These are phyloP conservation scores for Fusarium sp. DNA, from an alignment of 2,329 filamentous ascomycete genomes.

Conservation along the genomic window DNA sequence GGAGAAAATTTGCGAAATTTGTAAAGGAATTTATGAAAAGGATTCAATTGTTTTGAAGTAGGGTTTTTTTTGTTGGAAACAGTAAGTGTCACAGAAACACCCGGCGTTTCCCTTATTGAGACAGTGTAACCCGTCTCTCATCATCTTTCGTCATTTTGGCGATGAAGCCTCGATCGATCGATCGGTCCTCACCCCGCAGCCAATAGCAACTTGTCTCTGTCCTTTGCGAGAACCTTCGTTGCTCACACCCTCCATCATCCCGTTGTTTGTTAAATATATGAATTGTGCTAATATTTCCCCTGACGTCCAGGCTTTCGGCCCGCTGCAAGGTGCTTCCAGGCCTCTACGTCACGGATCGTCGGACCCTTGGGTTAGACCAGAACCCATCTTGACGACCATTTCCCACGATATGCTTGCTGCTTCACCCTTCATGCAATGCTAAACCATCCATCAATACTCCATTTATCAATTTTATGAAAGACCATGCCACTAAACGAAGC, in stretches of 20 bases:
- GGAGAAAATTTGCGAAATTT: neutral
- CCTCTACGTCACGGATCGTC: conserved; percentile 39
- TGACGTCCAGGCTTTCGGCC: conserved; percentile 13
- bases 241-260: conserved; percentile 13
- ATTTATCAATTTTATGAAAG: conserved; percentile 13
- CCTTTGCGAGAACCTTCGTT: conserved; percentile 17
- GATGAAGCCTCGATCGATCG: conserved; percentile 51
- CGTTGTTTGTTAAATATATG: neutral
- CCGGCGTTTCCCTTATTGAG: conserved; percentile 16
- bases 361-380: conserved; percentile 27
- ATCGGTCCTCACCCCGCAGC: conserved; percentile 42
- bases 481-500: conserved; percentile 48
- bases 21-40: neutral
- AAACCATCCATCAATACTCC: conserved; percentile 8
- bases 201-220: conserved; percentile 41
- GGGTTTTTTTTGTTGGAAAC: neutral
- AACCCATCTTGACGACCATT: conserved; percentile 14
- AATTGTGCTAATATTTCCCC: conserved; percentile 25
- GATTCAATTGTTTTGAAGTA: conserved; percentile 5
- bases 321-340: conserved; percentile 31
- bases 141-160: conserved; percentile 45
- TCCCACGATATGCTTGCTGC: conserved; percentile 13
- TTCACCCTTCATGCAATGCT: conserved; percentile 25
- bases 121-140: conserved; percentile 18
- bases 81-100: conserved; percentile 34